A percentile compares a stretch with the other conserved stretches of the same genome.
phyloP scores from a whole-genome alignment of 2,329 filamentous ascomycete genomes.

The Peltaster fructicola region DNA sequence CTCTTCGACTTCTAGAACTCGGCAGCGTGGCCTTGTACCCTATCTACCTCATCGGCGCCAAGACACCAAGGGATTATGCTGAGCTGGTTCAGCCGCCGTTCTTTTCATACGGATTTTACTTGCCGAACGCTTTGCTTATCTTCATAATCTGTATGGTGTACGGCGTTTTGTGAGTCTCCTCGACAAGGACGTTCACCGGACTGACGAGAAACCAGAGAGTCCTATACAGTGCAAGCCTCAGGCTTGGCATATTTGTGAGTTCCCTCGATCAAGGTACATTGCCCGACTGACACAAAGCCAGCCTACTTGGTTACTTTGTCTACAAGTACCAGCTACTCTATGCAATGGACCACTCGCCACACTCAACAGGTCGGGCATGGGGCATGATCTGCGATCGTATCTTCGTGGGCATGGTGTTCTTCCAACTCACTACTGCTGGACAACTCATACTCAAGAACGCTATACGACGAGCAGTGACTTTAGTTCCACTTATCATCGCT shows the following conservation, averaged over 20 bases:
- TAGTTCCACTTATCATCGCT: constrained; percentile 58
- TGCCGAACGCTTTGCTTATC: constrained; percentile 79
- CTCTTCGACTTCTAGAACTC: constrained; percentile 78
- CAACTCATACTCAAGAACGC: constrained; percentile 60
- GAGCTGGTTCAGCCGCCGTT: constrained; percentile 65
- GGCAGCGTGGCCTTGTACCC: constrained; percentile 74
- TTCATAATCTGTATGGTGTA: constrained; percentile 95
- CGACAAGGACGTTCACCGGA: constrained; percentile 65
- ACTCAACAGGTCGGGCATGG: constrained; percentile 87
- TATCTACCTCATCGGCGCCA: constrained; percentile 57
- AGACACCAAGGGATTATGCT: constrained; percentile 76
- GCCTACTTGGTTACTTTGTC: constrained; percentile 81
- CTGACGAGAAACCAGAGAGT: too few relatives aligned
- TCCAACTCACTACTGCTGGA: constrained; percentile 80
- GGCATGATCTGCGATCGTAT: constrained; percentile 90
- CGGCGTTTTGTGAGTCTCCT: constrained; percentile 66
- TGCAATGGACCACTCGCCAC: constrained; percentile 92
- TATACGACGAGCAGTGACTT: constrained; percentile 52
- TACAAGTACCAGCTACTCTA: constrained; percentile 98
- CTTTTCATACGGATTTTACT: constrained; percentile 91
- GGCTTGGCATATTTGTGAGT: too few relatives aligned
- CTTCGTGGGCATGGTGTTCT: constrained; percentile 69
- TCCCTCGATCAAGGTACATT: too few relatives aligned
- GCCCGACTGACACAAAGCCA: too few relatives aligned
- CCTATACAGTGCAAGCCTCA: too few relatives aligned